A percentile compares a stretch with the other conserved stretches of the same genome.
Conservation (phyloP, 331 rosid species). For the Stylosanthes scabra region DNA sequence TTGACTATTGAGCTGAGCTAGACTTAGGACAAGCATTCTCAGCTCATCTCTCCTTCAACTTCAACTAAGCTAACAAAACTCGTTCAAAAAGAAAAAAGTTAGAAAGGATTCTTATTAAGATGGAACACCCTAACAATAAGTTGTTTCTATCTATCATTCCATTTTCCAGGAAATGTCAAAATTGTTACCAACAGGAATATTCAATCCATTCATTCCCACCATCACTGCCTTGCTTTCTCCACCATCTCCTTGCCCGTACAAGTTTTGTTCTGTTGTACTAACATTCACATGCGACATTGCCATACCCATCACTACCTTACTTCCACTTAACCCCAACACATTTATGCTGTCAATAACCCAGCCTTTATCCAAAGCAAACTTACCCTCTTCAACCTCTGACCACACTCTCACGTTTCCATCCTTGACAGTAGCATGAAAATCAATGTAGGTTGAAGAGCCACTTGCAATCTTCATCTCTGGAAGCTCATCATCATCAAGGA, state of each 20-base stretch:
- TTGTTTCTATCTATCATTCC: constrained; percentile 36
- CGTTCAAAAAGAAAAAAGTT: not conserved
- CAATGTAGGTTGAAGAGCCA: constrained; percentile 73
- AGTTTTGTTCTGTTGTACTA: constrained; percentile 47
- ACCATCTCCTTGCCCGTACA: constrained; percentile 38
- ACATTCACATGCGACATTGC: constrained; percentile 52
- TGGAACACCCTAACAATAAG: not conserved
- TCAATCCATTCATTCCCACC: constrained; percentile 69
- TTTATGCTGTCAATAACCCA: constrained; percentile 69
- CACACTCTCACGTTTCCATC: constrained; percentile 69
- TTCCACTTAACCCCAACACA: constrained; percentile 76
- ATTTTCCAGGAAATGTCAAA: constrained; percentile 74
- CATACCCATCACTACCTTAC: constrained; percentile 33
- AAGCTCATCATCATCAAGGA: constrained; percentile 82
- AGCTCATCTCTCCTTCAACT: constrained; percentile 51
- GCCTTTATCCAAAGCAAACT: constrained; percentile 78
- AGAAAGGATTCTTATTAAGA: not conserved
- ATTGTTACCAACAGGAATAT: constrained; percentile 69
- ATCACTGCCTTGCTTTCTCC: constrained; percentile 51
- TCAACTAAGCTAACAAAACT: constrained; percentile 2
- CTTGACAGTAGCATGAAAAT: constrained; percentile 64
- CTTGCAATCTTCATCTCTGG: constrained; percentile 78
- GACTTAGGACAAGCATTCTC: constrained; percentile 47
- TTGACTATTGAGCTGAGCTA: constrained; percentile 25
- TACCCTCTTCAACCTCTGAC: constrained; percentile 82